A percentile compares a stretch with the other conserved stretches of the same genome.
Evolutionary conservation across 352 stramenopile genomes (phyloP).

Genomic region (Phytopythium aichiense): DNA sequence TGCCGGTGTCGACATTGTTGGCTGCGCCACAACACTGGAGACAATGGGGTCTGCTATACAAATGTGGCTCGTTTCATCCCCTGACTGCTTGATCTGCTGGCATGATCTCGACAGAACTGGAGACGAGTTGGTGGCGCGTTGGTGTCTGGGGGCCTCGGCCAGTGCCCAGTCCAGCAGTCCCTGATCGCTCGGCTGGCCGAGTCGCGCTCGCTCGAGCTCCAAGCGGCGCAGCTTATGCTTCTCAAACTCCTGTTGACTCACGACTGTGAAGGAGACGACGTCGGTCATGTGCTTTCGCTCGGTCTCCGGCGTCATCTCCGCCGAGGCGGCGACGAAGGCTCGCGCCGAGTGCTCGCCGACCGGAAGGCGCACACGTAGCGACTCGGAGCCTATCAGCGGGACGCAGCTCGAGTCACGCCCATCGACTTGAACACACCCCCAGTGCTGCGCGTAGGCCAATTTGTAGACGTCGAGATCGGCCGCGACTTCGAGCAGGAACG

Average conservation of each 20-base stretch:
- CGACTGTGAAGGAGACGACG: slow-evolving; percentile 12
- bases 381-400: slow-evolving; percentile 13
- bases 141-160: background rate
- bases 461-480: slow-evolving; percentile 12
- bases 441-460: slow-evolving; percentile 11
- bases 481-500: slow-evolving; percentile 16
- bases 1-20: background rate
- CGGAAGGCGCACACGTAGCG: slow-evolving; percentile 11
- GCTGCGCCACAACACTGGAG: background rate
- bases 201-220: background rate
- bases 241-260: slow-evolving; percentile 14
- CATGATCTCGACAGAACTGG: background rate
- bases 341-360: slow-evolving; percentile 20
- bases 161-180: slow-evolving; percentile 14
- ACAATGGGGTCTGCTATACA: background rate
- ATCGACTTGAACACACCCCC: slow-evolving; percentile 24
- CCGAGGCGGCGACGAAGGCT: slow-evolving; percentile 13
- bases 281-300: slow-evolving; percentile 6
- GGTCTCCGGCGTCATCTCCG: slow-evolving; percentile 7
- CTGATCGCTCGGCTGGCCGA: background rate
- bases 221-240: slow-evolving; percentile 5
- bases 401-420: slow-evolving; percentile 14
- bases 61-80: background rate
- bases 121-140: background rate
- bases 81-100: background rate